Conservation (phyloP, 2,329 filamentous ascomycete genomes). For the Cladosporium colombiae region DNA sequence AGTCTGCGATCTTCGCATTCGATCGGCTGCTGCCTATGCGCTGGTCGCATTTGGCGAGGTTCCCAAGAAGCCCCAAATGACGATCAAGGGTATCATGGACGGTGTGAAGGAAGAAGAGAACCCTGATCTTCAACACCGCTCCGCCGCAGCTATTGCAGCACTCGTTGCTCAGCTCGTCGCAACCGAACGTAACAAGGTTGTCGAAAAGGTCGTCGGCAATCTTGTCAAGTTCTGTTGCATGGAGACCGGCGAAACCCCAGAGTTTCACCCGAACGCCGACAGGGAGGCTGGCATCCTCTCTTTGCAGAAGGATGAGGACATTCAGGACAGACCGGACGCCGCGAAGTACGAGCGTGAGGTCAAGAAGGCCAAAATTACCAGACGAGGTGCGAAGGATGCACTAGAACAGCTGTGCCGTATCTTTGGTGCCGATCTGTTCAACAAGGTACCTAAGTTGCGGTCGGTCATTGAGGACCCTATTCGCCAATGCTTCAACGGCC, state of each 20-base stretch:
- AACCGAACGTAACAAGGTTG: conserved; percentile 76
- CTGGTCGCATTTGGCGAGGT: conserved; percentile 83
- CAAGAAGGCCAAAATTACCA: conserved; percentile 83
- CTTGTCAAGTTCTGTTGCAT: conserved; percentile 97
- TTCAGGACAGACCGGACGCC: conserved; percentile 87
- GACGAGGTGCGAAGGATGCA: conserved; percentile 90
- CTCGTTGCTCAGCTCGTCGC: conserved; percentile 85
- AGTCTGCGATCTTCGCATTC: conserved; percentile 80
- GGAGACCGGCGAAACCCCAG: conserved; percentile 94
- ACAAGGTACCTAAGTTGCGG: conserved; percentile 80
- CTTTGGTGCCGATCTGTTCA: conserved; percentile 76
- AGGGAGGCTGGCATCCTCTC: conserved; percentile 84
- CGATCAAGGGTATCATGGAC: conserved; percentile 98
- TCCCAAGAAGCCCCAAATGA: conserved; percentile 87
- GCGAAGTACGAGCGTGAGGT: conserved; percentile 88
- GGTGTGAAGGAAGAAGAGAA: conserved; percentile 96
- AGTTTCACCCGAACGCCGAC: conserved; percentile 80
- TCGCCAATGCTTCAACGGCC: conserved; percentile 67
- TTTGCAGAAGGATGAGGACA: conserved; percentile 94
- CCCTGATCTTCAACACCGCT: conserved; percentile 80
- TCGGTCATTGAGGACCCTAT: conserved; percentile 81
- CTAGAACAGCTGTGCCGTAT: conserved; percentile 80
- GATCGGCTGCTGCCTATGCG: conserved; percentile 81
- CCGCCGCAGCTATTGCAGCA: conserved; percentile 78
- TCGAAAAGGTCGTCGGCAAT: conserved; percentile 94